Evolutionary conservation across 2,329 filamentous ascomycete species (phyloP).

Genomic region (Cladosporium sp.): DNA sequence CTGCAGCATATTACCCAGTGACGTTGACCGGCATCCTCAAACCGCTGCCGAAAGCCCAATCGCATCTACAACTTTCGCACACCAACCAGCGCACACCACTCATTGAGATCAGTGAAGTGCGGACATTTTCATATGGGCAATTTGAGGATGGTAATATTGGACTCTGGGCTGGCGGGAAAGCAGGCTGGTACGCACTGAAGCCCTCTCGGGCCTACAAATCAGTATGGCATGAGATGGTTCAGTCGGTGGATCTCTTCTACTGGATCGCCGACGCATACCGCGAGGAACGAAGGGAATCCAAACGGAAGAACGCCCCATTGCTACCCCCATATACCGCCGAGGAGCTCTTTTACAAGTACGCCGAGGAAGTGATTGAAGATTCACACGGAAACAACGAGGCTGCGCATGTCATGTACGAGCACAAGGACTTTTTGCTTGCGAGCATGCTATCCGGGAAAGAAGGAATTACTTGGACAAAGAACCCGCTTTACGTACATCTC

Average conservation of each 20-base stretch:
- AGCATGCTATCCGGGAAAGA: conserved; percentile 42
- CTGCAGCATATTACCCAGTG: conserved; percentile 57
- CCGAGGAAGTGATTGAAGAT: conserved; percentile 19
- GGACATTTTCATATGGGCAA: conserved; percentile 44
- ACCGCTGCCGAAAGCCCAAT: conserved; percentile 42
- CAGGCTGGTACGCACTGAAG: conserved; percentile 65
- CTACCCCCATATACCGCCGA: conserved; percentile 31
- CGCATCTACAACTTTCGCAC: conserved; percentile 16
- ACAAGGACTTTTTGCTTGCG: conserved; percentile 40
- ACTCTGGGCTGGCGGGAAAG: conserved; percentile 61
- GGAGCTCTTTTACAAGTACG: conserved; percentile 37
- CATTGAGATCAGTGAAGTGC: conserved; percentile 49
- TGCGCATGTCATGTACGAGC: conserved; percentile 22
- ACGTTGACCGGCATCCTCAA: conserved; percentile 57
- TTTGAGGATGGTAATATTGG: conserved; percentile 53
- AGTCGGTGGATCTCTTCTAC: conserved; percentile 62
- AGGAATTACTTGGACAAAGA: conserved; percentile 40
- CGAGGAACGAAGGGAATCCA: conserved; percentile 25
- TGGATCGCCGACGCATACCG: conserved; percentile 55
- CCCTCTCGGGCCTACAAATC: conserved; percentile 54
- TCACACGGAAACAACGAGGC: conserved; percentile 20
- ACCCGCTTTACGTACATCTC: conserved; percentile 39
- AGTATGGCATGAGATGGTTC: conserved; percentile 56
- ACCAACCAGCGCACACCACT: conserved; percentile 6
- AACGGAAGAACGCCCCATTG: conserved; percentile 30